Conservation (phyloP, 805 yeast genomes). For the Candida suzukii region DNA sequence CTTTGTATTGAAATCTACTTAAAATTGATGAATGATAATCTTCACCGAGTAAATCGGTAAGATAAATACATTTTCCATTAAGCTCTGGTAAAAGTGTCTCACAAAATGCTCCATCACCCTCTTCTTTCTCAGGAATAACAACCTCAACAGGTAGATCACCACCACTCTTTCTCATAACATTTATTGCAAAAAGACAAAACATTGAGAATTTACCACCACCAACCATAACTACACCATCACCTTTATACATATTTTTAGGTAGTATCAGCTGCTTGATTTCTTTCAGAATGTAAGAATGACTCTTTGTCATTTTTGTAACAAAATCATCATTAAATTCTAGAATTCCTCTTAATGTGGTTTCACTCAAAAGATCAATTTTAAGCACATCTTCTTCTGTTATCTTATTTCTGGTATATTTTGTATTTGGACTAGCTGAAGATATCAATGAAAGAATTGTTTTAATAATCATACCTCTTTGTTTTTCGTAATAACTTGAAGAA, state of each 20-base stretch:
- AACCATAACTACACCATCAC: slow-evolving; percentile 52
- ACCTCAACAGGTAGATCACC: slow-evolving; percentile 38
- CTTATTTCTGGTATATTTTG: slow-evolving; percentile 5
- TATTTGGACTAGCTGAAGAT: slow-evolving; percentile 9
- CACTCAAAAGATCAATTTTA: slow-evolving; percentile 7
- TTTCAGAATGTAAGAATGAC: slow-evolving; percentile 36
- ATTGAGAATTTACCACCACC: slow-evolving; percentile 55
- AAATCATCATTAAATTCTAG: slow-evolving; percentile 38
- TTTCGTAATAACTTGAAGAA: neutral
- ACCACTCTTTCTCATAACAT: slow-evolving; percentile 43
- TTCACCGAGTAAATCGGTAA: slow-evolving; percentile 31
- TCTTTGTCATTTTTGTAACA: slow-evolving; percentile 30
- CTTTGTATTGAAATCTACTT: slow-evolving; percentile 28
- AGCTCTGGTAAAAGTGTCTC: slow-evolving; percentile 29
- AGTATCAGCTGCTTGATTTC: slow-evolving; percentile 28
- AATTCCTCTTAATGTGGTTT: slow-evolving; percentile 8
- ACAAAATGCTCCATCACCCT: slow-evolving; percentile 34
- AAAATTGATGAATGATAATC: slow-evolving; percentile 24
- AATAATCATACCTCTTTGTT: slow-evolving; percentile 10
- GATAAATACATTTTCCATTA: slow-evolving; percentile 33
- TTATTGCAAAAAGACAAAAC: slow-evolving; percentile 41
- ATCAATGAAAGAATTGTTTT: slow-evolving; percentile 15
- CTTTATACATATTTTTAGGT: slow-evolving; percentile 31
- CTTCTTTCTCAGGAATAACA: slow-evolving; percentile 29
- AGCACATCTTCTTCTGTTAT: slow-evolving; percentile 9